Conservation (phyloP, 306 rosid species). For the Ammopiptanthus mongolicus region DNA sequence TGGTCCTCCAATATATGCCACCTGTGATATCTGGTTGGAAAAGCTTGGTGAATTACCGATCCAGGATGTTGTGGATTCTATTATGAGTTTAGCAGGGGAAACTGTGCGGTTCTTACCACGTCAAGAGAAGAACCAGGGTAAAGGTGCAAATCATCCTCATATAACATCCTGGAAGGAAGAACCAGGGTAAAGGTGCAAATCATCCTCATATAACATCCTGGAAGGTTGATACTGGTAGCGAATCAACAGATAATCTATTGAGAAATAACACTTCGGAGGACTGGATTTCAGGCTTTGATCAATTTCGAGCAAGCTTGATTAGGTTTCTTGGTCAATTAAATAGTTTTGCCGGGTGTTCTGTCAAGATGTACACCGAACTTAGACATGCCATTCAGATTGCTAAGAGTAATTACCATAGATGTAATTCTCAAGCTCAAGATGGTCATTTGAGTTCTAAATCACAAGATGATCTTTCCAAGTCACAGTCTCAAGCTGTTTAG, state of each 20-base stretch:
- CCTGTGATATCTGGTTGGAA: constrained; percentile 64
- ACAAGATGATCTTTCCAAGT: constrained; percentile 28
- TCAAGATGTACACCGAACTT: constrained; percentile 51
- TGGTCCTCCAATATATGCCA: constrained; percentile 80
- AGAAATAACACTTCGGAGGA: constrained; percentile 42
- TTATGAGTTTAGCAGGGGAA: constrained; percentile 49
- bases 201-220: constrained; percentile 29
- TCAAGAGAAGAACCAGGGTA: constrained; percentile 61
- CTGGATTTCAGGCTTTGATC: constrained; percentile 48
- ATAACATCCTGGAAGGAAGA: constrained; percentile 40
- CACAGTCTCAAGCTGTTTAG: constrained; percentile 31
- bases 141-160: constrained; percentile 32
- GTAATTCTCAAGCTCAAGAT: constrained; percentile 26
- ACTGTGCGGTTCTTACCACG: constrained; percentile 56
- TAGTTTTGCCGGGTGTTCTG: constrained; percentile 53
- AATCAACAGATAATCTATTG: constrained; percentile 41
- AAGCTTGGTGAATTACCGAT: constrained; percentile 30
- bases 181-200: constrained; percentile 42
- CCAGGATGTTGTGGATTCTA: constrained; percentile 53
- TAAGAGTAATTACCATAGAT: constrained; percentile 20
- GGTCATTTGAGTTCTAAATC: constrained; percentile 25
- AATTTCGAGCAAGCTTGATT: constrained; percentile 49
- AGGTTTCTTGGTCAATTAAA: constrained; percentile 43
- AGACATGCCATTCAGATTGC: constrained; percentile 35
- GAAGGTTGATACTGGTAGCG: constrained; percentile 38